A percentile compares a stretch with the other conserved stretches of the same genome.
Conservation (phyloP, 192 early-diverging fungal species). For the Entophlyctis helioformis region DNA sequence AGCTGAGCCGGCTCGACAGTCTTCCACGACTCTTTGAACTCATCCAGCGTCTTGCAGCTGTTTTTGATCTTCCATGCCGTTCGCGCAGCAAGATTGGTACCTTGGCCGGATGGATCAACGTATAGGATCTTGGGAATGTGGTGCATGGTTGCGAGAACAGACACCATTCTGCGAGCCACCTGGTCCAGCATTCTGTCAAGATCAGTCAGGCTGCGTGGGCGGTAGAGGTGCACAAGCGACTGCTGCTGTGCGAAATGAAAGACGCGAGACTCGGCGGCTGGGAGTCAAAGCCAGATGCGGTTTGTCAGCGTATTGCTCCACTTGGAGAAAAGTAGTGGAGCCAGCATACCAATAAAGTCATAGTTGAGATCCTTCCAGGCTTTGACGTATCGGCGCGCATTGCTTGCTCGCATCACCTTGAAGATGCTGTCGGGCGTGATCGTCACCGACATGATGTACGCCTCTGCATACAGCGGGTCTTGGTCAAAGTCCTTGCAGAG, state of each 20-base stretch:
- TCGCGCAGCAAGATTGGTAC: conserved; percentile 15
- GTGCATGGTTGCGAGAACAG: conserved; percentile 28
- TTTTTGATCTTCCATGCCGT: conserved; percentile 15
- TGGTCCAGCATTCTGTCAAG: conserved; percentile 17
- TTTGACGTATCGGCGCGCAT: conserved; percentile 20
- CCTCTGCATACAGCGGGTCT: conserved; percentile 38
- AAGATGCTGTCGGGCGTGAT: conserved; percentile 56
- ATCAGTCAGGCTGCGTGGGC: conserved; percentile 11
- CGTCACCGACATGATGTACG: conserved; percentile 27
- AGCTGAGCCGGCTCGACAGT: conserved; percentile 18
- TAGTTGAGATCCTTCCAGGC: conserved; percentile 31
- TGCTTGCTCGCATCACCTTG: conserved; percentile 39
- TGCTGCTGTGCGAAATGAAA: conserved; percentile 25
- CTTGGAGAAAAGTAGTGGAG: not conserved
- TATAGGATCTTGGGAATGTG: conserved; percentile 61
- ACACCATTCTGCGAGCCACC: conserved; percentile 16
- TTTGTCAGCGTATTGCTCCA: not conserved
- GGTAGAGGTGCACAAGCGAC: conserved; percentile 18
- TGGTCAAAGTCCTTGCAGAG: conserved; percentile 35
- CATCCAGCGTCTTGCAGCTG: conserved; percentile 11
- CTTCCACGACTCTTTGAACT: conserved; percentile 3
- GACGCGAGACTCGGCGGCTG: conserved; percentile 35
- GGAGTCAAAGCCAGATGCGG: not conserved
- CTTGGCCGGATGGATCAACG: conserved; percentile 62
- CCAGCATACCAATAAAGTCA: conserved; percentile 33